These are phyloP conservation scores for Suillus sp. DNA, from an alignment of 768 basidiomycete species.

Conservation along the genomic window DNA sequence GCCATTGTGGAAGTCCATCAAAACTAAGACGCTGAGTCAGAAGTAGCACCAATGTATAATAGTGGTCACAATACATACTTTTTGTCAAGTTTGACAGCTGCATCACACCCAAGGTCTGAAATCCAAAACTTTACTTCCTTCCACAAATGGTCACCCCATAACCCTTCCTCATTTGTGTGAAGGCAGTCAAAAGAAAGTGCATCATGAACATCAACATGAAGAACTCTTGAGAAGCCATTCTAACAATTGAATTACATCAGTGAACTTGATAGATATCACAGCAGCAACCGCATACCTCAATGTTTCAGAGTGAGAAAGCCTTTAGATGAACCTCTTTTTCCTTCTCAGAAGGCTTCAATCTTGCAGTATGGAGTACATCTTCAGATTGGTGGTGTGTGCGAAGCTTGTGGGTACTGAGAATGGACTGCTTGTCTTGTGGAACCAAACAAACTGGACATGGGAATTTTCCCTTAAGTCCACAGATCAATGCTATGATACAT, in stretches of 20 bases:
- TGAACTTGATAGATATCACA: neutral
- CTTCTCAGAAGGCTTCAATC: conserved; percentile 13
- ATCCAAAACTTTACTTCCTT: conserved; percentile 13
- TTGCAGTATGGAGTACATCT: conserved; percentile 11
- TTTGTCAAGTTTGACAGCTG: conserved; percentile 15
- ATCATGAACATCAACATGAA: conserved; percentile 5
- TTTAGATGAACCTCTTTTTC: conserved; percentile 22
- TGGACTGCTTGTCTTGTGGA: conserved; percentile 25
- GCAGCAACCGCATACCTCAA: conserved; percentile 17
- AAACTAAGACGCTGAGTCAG: conserved; percentile 22
- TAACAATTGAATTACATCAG: conserved; percentile 3
- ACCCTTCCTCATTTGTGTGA: conserved; percentile 15
- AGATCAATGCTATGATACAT: conserved; percentile 37
- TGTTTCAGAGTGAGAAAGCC: conserved; percentile 14
- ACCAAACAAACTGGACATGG: conserved; percentile 43
- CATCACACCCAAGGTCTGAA: conserved; percentile 13
- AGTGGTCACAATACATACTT: conserved; percentile 23
- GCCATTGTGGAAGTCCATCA: conserved; percentile 34
- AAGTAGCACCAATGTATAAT: conserved; percentile 7
- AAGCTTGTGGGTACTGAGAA: conserved; percentile 17
- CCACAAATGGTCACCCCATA: conserved; percentile 18
- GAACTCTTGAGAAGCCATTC: conserved; percentile 37
- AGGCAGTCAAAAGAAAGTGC: conserved; percentile 18
- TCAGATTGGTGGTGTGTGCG: conserved; percentile 17
- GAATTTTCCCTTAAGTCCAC: conserved; percentile 28